Conservation (phyloP, 768 basidiomycete species). For the Imleria badia region DNA sequence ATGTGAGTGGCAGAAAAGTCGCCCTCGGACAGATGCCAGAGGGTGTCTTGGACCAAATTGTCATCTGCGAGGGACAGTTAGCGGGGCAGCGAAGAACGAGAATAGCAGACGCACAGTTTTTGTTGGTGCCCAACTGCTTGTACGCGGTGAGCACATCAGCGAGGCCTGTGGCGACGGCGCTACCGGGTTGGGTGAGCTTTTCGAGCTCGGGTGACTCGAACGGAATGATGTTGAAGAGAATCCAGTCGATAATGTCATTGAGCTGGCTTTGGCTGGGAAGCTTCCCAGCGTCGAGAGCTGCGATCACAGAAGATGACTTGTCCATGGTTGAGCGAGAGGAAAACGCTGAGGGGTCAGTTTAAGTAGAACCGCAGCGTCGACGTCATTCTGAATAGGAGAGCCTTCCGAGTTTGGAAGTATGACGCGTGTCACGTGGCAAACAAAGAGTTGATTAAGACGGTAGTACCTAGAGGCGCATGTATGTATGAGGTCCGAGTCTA, state of each 20-base stretch:
- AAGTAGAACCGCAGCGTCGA: slow-evolving; percentile 1
- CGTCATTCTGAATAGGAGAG: slow-evolving; percentile 21
- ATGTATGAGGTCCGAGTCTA: not conserved
- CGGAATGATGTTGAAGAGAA: slow-evolving; percentile 47
- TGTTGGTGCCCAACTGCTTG: slow-evolving; percentile 50
- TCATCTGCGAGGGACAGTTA: slow-evolving; percentile 44
- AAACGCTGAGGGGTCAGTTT: not conserved
- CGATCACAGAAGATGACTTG: slow-evolving; percentile 57
- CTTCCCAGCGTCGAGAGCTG: slow-evolving; percentile 71
- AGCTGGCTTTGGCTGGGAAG: slow-evolving; percentile 63
- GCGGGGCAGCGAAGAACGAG: not conserved
- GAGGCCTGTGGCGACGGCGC: slow-evolving; percentile 48
- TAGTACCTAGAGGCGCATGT: slow-evolving; percentile 9
- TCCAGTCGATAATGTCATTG: slow-evolving; percentile 52
- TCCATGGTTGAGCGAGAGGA: slow-evolving; percentile 47
- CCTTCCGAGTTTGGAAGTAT: slow-evolving; percentile 2
- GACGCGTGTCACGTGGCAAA: slow-evolving; percentile 20
- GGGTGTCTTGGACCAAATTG: slow-evolving; percentile 59
- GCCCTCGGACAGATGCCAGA: slow-evolving; percentile 62
- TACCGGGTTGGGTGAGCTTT: slow-evolving; percentile 56
- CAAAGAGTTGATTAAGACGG: not conserved
- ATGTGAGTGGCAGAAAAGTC: slow-evolving; percentile 44
- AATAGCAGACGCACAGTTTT: slow-evolving; percentile 48
- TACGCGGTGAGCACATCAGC: slow-evolving; percentile 57
- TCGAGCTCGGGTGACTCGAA: slow-evolving; percentile 38